A percentile compares a stretch with the other conserved stretches of the same genome.
phyloP scores from a whole-genome alignment of 352 stramenopile species.

The Globisporangium megalacanthum region DNA sequence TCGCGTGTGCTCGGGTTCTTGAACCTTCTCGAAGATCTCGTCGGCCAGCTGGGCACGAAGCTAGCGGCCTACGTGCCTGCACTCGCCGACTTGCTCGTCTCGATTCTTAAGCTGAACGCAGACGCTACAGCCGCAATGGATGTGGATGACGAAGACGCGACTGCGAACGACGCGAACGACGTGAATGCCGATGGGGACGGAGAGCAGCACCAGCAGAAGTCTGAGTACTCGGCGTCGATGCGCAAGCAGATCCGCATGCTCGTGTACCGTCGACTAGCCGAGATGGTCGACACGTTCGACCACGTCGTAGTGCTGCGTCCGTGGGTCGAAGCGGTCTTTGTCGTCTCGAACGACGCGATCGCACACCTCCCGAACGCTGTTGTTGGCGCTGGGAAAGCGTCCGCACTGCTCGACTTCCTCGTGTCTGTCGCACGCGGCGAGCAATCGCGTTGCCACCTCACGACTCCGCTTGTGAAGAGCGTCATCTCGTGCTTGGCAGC shows the following conservation, averaged over 20 bases:
- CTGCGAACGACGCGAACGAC: constrained; percentile 5
- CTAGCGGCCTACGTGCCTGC: constrained; percentile 72
- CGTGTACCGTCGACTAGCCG: constrained; percentile 60
- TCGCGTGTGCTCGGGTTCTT: constrained; percentile 87
- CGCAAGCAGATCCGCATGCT: constrained; percentile 81
- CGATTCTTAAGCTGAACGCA: constrained; percentile 60
- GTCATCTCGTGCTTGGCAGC: constrained; percentile 68
- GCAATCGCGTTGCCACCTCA: constrained; percentile 31
- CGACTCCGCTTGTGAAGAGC: constrained; percentile 28
- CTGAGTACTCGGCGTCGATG: constrained; percentile 38
- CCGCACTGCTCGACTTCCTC: constrained; percentile 72
- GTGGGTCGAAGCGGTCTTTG: constrained; percentile 50
- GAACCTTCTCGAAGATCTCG: constrained; percentile 85
- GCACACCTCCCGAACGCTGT: constrained; percentile 62
- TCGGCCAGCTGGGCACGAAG: constrained; percentile 83
- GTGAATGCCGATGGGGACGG: constrained; percentile 12
- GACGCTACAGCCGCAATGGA: constrained; percentile 19
- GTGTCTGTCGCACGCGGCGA: constrained; percentile 50
- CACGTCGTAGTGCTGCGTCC: constrained; percentile 51
- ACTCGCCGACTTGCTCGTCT: constrained; percentile 70
- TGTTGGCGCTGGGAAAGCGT: constrained; percentile 69
- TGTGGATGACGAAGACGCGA: constrained; percentile 16
- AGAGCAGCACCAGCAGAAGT: constrained; percentile 7
- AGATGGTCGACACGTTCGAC: constrained; percentile 81
- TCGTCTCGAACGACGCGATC: constrained; percentile 49